These are phyloP conservation scores for Pleodorina starrii DNA, from an alignment of 139 green algal genomes.

Conservation along the genomic window DNA sequence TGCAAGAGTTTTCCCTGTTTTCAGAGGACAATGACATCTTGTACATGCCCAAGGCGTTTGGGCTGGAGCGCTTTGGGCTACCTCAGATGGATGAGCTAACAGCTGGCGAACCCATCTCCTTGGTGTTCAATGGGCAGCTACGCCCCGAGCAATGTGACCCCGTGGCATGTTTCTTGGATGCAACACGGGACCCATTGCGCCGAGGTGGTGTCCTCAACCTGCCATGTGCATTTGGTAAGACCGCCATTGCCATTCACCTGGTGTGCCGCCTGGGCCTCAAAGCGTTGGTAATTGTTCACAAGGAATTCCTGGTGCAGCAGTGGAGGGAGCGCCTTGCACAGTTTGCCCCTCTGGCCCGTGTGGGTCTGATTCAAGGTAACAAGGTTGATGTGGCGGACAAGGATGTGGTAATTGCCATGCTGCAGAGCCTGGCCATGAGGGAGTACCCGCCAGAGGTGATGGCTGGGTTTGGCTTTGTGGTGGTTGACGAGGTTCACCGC, in stretches of 20 bases:
- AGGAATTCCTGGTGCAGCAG: conserved; percentile 53
- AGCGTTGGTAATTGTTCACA: conserved; percentile 54
- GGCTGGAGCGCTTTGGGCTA: too few species aligned
- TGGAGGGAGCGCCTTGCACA: conserved; percentile 53
- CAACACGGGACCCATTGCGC: too few species aligned
- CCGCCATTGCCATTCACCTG: conserved; percentile 42
- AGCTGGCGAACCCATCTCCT: too few species aligned
- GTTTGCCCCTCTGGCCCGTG: conserved; percentile 18
- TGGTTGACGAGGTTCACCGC: conserved; percentile 55
- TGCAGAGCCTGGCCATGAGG: conserved; percentile 51
- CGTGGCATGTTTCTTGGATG: too few species aligned
- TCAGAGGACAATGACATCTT: too few species aligned
- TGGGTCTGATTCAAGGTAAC: conserved; percentile 47
- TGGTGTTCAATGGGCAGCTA: too few species aligned
- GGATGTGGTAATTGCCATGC: conserved; percentile 45
- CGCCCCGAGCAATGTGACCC: too few species aligned
- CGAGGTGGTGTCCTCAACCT: conserved; percentile 51
- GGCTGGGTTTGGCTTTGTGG: conserved; percentile 25
- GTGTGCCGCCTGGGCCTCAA: not conserved
- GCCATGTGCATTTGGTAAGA: conserved; percentile 48
- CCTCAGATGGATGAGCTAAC: too few species aligned
- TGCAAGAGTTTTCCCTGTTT: too few species aligned
- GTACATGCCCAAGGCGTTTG: too few species aligned
- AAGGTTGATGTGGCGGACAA: conserved; percentile 27
- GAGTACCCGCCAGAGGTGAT: conserved; percentile 15